phyloP scores from a whole-genome alignment of 345 rosid species.

The Aethionema arabicum region DNA sequence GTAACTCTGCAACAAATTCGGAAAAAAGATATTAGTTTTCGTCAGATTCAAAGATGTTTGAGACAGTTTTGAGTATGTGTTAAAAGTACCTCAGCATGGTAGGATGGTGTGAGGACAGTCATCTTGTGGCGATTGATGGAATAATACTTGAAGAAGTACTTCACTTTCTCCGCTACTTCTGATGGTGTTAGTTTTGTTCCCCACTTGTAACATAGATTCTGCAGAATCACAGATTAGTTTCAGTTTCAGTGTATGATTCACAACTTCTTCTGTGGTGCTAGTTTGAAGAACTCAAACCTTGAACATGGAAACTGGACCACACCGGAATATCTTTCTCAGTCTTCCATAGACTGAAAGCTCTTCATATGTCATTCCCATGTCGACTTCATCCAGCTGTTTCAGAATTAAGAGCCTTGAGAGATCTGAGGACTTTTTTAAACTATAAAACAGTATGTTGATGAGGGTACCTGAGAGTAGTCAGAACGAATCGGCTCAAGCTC shows the following conservation, averaged over 20 bases:
- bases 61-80: background rate
- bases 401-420: conserved; percentile 2
- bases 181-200: conserved; percentile 69
- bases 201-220: conserved; percentile 97
- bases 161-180: conserved; percentile 92
- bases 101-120: conserved; percentile 91
- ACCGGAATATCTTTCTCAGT: conserved; percentile 70
- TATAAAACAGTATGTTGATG: background rate
- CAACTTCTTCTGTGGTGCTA: background rate
- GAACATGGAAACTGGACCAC: conserved; percentile 99
- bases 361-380: conserved; percentile 93
- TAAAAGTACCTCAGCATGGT: conserved; percentile 82
- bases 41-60: background rate
- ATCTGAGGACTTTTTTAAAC: background rate
- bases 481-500: conserved; percentile 93
- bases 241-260: conserved; percentile 10
- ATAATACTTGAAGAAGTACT: conserved; percentile 88
- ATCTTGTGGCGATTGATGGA: conserved; percentile 96
- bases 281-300: conserved; percentile 43
- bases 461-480: conserved; percentile 76
- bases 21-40: background rate
- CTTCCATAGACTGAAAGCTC: conserved; percentile 90
- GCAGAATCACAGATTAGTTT: conserved; percentile 33
- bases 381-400: conserved; percentile 82
- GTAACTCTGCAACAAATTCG: conserved; percentile 56